phyloP scores from a whole-genome alignment of 176 grass and related monocot species.

The Rhynchospora breviuscula region DNA sequence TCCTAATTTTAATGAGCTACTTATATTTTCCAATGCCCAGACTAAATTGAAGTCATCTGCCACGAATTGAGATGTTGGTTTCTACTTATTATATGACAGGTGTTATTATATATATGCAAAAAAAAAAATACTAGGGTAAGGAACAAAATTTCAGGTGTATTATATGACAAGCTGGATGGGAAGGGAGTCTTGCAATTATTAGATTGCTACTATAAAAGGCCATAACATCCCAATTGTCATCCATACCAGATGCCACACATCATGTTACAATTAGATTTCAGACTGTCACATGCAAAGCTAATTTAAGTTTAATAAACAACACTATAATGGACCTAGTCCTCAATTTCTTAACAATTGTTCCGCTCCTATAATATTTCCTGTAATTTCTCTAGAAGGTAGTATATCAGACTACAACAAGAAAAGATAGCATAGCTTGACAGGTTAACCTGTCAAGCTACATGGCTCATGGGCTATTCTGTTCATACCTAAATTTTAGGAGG shows the following conservation, averaged over 20 bases:
- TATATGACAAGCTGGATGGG: neutral
- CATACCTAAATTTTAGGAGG: neutral
- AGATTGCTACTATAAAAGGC: no score
- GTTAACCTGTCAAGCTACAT: neutral
- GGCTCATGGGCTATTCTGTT: neutral
- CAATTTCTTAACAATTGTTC: neutral
- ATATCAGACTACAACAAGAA: neutral
- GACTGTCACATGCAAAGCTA: neutral
- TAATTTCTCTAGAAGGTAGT: neutral
- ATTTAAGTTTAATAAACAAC: neutral
- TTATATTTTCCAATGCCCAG: neutral
- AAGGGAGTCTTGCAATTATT: neutral
- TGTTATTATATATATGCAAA: neutral
- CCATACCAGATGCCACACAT: neutral
- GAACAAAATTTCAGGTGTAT: no score
- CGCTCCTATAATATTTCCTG: neutral
- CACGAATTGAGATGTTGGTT: neutral
- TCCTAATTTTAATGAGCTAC: neutral
- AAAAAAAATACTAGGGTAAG: no score
- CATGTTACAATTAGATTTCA: neutral
- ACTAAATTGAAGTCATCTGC: neutral
- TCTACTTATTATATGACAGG: neutral
- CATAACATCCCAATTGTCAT: neutral
- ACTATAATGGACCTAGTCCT: neutral
- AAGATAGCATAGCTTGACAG: neutral